Evolutionary conservation across 257 asterid genomes (phyloP).

Genomic region (Ophiorrhiza pumila): DNA sequence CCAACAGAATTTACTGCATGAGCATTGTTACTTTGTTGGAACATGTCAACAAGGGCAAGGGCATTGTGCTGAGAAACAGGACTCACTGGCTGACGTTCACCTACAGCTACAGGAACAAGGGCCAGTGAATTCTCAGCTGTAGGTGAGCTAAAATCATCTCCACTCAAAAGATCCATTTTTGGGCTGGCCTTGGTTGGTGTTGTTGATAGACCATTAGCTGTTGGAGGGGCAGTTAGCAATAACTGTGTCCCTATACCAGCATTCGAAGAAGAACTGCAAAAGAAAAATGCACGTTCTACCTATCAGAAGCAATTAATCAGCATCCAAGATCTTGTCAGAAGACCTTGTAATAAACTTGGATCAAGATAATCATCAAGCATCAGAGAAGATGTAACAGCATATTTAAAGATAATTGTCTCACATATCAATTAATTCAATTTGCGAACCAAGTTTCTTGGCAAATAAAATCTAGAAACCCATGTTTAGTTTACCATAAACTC

Average conservation of each 20-base stretch:
- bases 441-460: neutral
- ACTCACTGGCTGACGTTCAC: slow-evolving; percentile 69
- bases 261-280: slow-evolving; percentile 62
- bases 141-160: slow-evolving; percentile 80
- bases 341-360: slow-evolving; percentile 4
- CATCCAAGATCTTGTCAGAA: neutral
- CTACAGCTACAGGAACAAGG: slow-evolving; percentile 73
- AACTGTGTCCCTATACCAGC: slow-evolving; percentile 56
- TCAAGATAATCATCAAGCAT: neutral
- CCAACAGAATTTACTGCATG: slow-evolving; percentile 43
- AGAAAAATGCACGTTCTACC: neutral
- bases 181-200: slow-evolving; percentile 52
- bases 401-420: neutral
- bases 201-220: slow-evolving; percentile 43
- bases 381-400: neutral
- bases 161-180: slow-evolving; percentile 89
- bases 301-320: slow-evolving; percentile 5
- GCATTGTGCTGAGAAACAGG: slow-evolving; percentile 79
- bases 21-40: slow-evolving; percentile 44
- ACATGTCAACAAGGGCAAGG: slow-evolving; percentile 90
- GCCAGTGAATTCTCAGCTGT: slow-evolving; percentile 52
- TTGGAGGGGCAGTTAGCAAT: slow-evolving; percentile 59
- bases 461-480: slow-evolving; percentile 2
- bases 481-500: neutral
- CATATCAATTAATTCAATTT: neutral